phyloP scores from a whole-genome alignment of 179 eudicot genomes.

The Beta lomatogona region DNA sequence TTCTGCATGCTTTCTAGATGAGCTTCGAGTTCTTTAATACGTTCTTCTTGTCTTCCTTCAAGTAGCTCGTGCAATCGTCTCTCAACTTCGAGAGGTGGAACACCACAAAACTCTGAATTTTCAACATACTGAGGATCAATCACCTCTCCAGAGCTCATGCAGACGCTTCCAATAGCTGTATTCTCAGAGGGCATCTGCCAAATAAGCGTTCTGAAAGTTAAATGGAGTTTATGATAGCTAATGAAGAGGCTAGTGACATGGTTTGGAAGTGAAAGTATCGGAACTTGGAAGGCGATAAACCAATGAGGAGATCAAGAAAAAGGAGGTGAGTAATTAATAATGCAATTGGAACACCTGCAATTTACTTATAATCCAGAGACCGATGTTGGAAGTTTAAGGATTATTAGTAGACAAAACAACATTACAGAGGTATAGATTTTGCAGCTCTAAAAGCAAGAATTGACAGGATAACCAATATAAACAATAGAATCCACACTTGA shows the following conservation, averaged over 20 bases:
- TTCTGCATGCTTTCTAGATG: slow-evolving; percentile 47
- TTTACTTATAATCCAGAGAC: too few relatives aligned
- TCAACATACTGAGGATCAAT: slow-evolving; percentile 33
- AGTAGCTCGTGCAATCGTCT: slow-evolving; percentile 67
- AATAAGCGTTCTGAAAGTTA: background rate
- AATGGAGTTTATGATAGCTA: background rate
- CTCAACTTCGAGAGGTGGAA: slow-evolving; percentile 64
- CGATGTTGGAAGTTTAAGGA: background rate
- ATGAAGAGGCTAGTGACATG: background rate
- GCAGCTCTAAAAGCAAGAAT: background rate
- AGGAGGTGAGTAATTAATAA: background rate
- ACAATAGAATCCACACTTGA: background rate
- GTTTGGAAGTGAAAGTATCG: background rate
- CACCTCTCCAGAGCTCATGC: slow-evolving; percentile 35
- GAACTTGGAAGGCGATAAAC: background rate
- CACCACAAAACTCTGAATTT: slow-evolving; percentile 40
- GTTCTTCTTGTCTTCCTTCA: slow-evolving; percentile 58
- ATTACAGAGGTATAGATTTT: background rate
- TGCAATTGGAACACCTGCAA: background rate
- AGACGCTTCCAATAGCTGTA: slow-evolving; percentile 31
- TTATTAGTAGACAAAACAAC: background rate
- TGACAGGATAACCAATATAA: background rate
- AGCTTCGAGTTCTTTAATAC: slow-evolving; percentile 66
- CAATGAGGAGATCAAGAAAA: background rate
- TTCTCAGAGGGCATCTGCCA: slow-evolving; percentile 42